These are phyloP conservation scores for Talaromyces sp. DNA, from an alignment of 2,329 filamentous ascomycete species.

Conservation along the genomic window DNA sequence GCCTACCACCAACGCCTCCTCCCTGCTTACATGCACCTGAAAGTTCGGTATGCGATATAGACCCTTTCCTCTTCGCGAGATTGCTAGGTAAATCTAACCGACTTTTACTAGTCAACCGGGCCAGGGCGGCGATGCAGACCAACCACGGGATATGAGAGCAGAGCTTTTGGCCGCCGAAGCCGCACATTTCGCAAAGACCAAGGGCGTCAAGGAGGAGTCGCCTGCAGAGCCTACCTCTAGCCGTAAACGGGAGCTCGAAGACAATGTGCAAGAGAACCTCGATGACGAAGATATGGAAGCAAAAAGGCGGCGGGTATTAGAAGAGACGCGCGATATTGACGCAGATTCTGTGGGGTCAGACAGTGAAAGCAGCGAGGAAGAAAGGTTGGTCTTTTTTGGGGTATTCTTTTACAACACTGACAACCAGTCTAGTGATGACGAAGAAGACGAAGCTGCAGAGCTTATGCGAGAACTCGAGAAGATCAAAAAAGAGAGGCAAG, in stretches of 20 bases:
- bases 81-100: constrained; percentile 14
- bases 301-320: constrained; percentile 79
- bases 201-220: constrained; percentile 51
- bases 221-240: constrained; percentile 31
- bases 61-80: not conserved
- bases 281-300: constrained; percentile 66
- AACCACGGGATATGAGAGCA: constrained; percentile 72
- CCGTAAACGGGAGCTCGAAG: constrained; percentile 61
- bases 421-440: constrained; percentile 51
- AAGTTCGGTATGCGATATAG: constrained; percentile 59
- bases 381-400: constrained; percentile 39
- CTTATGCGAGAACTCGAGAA: constrained; percentile 90
- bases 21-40: constrained; percentile 87
- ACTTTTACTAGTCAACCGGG: constrained; percentile 63
- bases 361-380: constrained; percentile 55
- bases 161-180: constrained; percentile 87
- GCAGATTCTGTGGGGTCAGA: constrained; percentile 65
- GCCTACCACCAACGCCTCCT: constrained; percentile 95
- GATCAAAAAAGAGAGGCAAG: constrained; percentile 79
- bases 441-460: constrained; percentile 80
- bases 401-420: constrained; percentile 15
- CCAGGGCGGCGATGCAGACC: constrained; percentile 77
- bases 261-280: constrained; percentile 29
- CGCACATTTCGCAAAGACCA: constrained; percentile 79
- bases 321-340: constrained; percentile 83